These are phyloP conservation scores for Sporopachydermia quercuum DNA, from an alignment of 805 yeast species.

Conservation along the genomic window DNA sequence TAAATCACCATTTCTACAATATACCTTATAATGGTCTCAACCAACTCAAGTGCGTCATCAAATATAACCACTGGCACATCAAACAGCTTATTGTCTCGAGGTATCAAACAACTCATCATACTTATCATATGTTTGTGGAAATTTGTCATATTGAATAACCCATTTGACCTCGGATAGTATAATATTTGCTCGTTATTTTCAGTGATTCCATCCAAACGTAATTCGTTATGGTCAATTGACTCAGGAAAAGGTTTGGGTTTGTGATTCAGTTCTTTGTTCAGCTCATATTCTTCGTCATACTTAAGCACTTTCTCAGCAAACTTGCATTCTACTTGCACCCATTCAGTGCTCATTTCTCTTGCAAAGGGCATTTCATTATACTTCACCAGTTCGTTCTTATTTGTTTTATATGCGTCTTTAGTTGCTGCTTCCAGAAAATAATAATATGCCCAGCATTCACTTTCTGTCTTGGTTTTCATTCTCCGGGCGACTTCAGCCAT, in stretches of 20 bases:
- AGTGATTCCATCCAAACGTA: background rate
- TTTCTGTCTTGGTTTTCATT: conserved; percentile 11
- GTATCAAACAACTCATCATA: background rate
- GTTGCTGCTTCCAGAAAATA: conserved; percentile 8
- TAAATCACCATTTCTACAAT: background rate
- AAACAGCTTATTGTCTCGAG: background rate
- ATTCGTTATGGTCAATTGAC: background rate
- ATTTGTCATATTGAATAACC: background rate
- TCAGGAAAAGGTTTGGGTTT: background rate
- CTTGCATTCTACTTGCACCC: conserved; percentile 10
- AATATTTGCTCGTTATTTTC: background rate
- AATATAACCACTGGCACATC: background rate
- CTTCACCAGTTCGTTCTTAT: background rate
- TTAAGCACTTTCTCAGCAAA: background rate
- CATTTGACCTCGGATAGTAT: background rate
- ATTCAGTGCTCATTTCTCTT: conserved; percentile 11
- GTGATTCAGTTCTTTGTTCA: background rate
- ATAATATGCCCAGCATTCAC: conserved; percentile 13
- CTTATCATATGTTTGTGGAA: background rate
- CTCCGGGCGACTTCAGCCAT: conserved; percentile 10
- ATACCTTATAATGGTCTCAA: background rate
- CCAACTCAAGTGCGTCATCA: background rate
- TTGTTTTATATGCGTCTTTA: background rate
- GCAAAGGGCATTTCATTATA: conserved; percentile 13
- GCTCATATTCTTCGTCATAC: background rate